Evolutionary conservation across 805 yeast genomes (phyloP), one percentile per base, ranked within the genome.

Genomic region (Allodekkera sacchari): DNA sequence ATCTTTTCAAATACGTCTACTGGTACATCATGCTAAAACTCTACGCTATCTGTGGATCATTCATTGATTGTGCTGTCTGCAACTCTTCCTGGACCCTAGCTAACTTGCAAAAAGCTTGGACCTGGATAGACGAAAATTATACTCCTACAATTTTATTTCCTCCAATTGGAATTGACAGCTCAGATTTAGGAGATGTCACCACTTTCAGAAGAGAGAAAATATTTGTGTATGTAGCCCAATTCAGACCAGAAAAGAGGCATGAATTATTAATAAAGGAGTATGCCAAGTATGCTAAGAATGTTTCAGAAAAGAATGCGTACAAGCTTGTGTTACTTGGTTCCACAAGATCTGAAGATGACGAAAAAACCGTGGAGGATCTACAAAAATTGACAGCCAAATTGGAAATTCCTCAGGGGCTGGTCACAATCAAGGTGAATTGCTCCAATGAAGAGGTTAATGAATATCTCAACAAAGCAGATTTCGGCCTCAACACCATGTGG

Each of bases 401-500:
- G 5, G 53, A 60, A 0, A 62, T 80, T 15, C 33, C 36, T 6
- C 59, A 64, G 6, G 52, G 55, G 5, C 34, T 46, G 5, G 53
- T 66, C 13, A 53, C 67, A 9, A 42, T 52, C 23, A 48, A 45
- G 22, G 67, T 82, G 5, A 94, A 92, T 57, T 80, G 89, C 18
- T 67, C 84, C 7, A 83, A 83, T 59, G 65, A 63, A 2, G 67
- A 64, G 12, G 76, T 94, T 10, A 60, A 73, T 32, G 48, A 58
- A 18, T 66, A 72, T 33, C 61, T 94, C 21, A 45, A 60, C 9
- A 59, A 54, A 10, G 71, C 85, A 3, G 71, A 76, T 17, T 76
- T 74, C 47, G 98, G 98, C 5, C 63, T 92, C 24, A 89, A 92
- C 48, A 87, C 95, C 19, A 92, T 92, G 99, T 92, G 98, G 98